Conservation (phyloP, 2,329 filamentous ascomycete genomes). For the Colletotrichum sp. region DNA sequence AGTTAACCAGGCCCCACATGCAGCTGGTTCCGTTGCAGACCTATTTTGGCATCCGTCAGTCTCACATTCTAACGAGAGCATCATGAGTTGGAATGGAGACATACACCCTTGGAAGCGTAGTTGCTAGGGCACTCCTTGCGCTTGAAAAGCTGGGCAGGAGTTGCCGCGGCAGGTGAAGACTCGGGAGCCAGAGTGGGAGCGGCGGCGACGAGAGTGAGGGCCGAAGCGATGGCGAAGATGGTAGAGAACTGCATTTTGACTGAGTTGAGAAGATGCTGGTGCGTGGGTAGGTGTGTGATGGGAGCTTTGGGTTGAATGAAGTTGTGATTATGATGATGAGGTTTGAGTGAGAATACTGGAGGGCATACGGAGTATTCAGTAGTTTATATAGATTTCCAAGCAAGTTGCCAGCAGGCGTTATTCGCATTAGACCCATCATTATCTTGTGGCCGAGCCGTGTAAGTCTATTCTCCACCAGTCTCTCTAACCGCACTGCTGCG, state of each 20-base stretch:
- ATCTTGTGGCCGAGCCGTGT: background rate
- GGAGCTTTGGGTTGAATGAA: background rate
- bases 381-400: background rate
- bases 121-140: background rate
- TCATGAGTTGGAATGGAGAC: background rate
- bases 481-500: background rate
- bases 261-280: fast-evolving
- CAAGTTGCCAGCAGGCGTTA: background rate
- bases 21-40: background rate
- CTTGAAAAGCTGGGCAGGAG: background rate
- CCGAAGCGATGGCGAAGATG: background rate
- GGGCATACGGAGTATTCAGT: background rate
- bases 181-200: background rate
- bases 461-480: background rate
- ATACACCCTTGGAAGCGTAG: background rate
- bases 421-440: background rate
- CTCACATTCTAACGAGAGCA: background rate
- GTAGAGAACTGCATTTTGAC: background rate
- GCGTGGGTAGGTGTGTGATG: background rate
- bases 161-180: background rate
- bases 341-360: background rate
- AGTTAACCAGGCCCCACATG: background rate
- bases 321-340: background rate
- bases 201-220: background rate
- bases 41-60: background rate